Evolutionary conservation across 768 basidiomycete genomes (phyloP).

Genomic region (Dioszegia hungarica): DNA sequence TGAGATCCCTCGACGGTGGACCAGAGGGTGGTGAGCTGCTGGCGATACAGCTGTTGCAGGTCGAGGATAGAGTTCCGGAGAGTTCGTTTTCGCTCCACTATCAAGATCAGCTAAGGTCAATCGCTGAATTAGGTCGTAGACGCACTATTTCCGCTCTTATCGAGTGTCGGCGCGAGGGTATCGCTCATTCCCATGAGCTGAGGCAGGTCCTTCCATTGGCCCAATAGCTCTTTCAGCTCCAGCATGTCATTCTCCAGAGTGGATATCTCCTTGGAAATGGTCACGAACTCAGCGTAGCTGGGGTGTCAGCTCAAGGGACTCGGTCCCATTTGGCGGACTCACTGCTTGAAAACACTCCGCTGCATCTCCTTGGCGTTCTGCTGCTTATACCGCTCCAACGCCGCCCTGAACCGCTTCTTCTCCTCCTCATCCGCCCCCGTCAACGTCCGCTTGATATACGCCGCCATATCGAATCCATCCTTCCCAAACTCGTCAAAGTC

Average conservation of each 20-base stretch:
- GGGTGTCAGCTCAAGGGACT: not conserved
- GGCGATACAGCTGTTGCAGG: slow-evolving; percentile 85
- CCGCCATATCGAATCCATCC: slow-evolving; percentile 80
- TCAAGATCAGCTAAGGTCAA: slow-evolving; percentile 48
- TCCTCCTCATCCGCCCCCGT: slow-evolving; percentile 49
- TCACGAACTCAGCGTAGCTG: slow-evolving; percentile 94
- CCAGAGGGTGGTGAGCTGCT: slow-evolving; percentile 88
- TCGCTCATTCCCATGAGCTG: slow-evolving; percentile 86
- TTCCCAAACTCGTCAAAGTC: slow-evolving; percentile 63
- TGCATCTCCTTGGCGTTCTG: slow-evolving; percentile 80
- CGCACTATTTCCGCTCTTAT: slow-evolving; percentile 40
- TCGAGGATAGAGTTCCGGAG: slow-evolving; percentile 92
- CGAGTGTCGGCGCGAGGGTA: slow-evolving; percentile 37
- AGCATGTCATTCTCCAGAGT: slow-evolving; percentile 96
- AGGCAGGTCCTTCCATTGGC: slow-evolving; percentile 95
- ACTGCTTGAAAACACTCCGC: slow-evolving; percentile 93
- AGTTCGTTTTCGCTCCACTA: slow-evolving; percentile 57
- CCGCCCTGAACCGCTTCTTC: slow-evolving; percentile 45
- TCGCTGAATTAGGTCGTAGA: not conserved
- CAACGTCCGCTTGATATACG: slow-evolving; percentile 53
- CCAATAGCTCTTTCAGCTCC: slow-evolving; percentile 86
- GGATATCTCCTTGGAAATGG: slow-evolving; percentile 94
- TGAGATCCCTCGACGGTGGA: slow-evolving; percentile 87
- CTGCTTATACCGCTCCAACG: slow-evolving; percentile 63
- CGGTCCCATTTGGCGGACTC: slow-evolving; percentile 24